A percentile compares a stretch with the other conserved stretches of the same genome.
phyloP scores from a whole-genome alignment of 768 basidiomycete species.

The Suillus hirtellus region DNA sequence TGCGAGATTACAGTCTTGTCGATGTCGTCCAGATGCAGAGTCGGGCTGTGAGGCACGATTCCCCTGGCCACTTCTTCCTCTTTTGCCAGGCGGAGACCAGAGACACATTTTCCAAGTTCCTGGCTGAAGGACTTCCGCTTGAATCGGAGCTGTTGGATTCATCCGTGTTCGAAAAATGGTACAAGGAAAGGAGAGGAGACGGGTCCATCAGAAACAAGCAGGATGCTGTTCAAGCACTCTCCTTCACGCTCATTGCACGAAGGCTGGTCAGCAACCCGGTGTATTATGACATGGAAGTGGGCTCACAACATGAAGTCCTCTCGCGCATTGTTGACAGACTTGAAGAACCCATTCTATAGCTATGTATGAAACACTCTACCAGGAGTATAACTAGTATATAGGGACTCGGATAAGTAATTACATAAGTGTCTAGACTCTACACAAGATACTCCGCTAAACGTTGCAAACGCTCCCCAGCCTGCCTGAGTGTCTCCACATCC shows the following conservation, averaged over 20 bases:
- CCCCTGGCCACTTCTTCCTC: slow-evolving; percentile 69
- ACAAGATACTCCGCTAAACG: slow-evolving; percentile 65
- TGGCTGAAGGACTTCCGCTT: slow-evolving; percentile 81
- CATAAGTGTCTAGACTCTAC: slow-evolving; percentile 13
- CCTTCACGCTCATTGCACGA: slow-evolving; percentile 77
- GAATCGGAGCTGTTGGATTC: slow-evolving; percentile 75
- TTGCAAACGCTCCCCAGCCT: slow-evolving; percentile 82
- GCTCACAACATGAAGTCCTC: slow-evolving; percentile 51
- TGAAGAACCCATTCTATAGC: slow-evolving; percentile 16
- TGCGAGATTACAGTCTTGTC: slow-evolving; percentile 76
- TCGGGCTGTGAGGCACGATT: slow-evolving; percentile 67
- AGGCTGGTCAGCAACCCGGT: slow-evolving; percentile 78
- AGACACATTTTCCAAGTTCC: slow-evolving; percentile 78
- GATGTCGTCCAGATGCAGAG: slow-evolving; percentile 94
- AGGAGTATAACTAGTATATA: neutral
- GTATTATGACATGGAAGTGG: slow-evolving; percentile 67
- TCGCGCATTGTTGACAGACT: slow-evolving; percentile 69
- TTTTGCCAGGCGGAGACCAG: slow-evolving; percentile 89
- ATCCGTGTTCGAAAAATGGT: slow-evolving; percentile 49
- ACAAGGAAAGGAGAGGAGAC: slow-evolving; percentile 38
- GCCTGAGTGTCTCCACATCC: slow-evolving; percentile 78
- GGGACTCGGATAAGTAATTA: neutral
- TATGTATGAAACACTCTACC: neutral
- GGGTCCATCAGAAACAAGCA: slow-evolving; percentile 52
- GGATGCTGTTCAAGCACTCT: slow-evolving; percentile 72